Evolutionary conservation across 495 filamentous ascomycete species (phyloP), one percentile per base, ranked within the genome.

Genomic region (Margaritispora aquatica): DNA sequence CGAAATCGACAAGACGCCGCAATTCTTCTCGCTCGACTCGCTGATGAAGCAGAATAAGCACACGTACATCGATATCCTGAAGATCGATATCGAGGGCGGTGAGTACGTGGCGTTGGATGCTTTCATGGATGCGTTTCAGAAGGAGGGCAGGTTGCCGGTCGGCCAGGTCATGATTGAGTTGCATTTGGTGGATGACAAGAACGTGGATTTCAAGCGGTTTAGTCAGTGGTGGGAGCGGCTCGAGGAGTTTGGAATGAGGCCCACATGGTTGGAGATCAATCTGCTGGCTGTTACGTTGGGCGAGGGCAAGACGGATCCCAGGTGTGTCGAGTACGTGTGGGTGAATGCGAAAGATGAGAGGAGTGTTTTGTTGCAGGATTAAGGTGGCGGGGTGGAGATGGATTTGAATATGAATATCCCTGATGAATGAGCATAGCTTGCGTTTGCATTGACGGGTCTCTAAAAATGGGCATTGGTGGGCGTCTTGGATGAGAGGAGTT

Each of bases 111-210:
- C 66, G 20, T 54, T 72, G 26, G 53, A 66, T 38, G 55, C 62
- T 26, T 68, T 68, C 31, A 59, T 63, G 61, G 56, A 63, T 56
- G 34, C 38, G 26, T 54, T 44, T 56, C 56, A 63, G 10, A 31
- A 44, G 21, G 41, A 57, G 13, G 52, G 51, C 17, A 59, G 48
- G 11, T 53, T 71, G 5, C 66, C 69, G 15, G 50, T 72, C 11
- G 69, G 69, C 5, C 69, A 72, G 60, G 46, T 72, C 7, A 62
- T 70, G 60, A 63, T 72, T 52, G 69, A 72, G 66, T 59, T 72
- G 21, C 69, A 72, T 62, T 31, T 72, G 29, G 47, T 65, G 22
- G 57, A 62, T 55, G 60, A 62, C 24, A 26, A 52, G 34, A 24
- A 60, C 11, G 51, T 63, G 10, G 26, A 58, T 50, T 63, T 59